Evolutionary conservation across 2,329 filamentous ascomycete species (phyloP).

Genomic region (Akanthomyces dipterigenus): DNA sequence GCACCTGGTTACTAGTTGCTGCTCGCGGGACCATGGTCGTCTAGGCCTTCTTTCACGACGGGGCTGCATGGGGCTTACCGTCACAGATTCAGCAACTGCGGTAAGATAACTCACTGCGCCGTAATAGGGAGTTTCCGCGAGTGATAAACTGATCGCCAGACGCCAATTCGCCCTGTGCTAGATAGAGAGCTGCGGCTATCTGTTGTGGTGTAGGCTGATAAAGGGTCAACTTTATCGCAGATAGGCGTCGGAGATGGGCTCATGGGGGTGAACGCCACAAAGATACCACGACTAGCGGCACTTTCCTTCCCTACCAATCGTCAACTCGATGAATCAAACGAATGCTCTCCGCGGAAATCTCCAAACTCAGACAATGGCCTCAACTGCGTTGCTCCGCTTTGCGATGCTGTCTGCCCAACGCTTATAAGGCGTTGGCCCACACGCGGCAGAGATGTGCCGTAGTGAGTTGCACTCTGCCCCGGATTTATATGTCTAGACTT

Average conservation of each 20-base stretch:
- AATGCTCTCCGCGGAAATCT: conserved; percentile 3
- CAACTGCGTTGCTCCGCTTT: background rate
- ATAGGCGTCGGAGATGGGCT: background rate
- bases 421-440: background rate
- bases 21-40: background rate
- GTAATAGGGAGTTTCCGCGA: background rate
- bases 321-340: background rate
- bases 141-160: background rate
- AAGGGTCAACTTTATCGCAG: conserved; percentile 1
- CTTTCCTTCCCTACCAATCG: background rate
- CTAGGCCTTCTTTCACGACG: background rate
- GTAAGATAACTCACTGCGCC: background rate
- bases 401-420: background rate
- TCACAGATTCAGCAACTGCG: background rate
- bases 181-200: background rate
- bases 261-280: background rate
- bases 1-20: background rate
- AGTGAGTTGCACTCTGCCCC: conserved; percentile 4
- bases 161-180: background rate
- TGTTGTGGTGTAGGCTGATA: background rate
- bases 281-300: background rate
- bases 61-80: background rate
- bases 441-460: conserved; percentile 4
- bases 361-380: background rate
- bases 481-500: background rate